These are phyloP conservation scores for Entrophospora sp. DNA, from an alignment of 192 early-diverging fungal species.

Conservation along the genomic window DNA sequence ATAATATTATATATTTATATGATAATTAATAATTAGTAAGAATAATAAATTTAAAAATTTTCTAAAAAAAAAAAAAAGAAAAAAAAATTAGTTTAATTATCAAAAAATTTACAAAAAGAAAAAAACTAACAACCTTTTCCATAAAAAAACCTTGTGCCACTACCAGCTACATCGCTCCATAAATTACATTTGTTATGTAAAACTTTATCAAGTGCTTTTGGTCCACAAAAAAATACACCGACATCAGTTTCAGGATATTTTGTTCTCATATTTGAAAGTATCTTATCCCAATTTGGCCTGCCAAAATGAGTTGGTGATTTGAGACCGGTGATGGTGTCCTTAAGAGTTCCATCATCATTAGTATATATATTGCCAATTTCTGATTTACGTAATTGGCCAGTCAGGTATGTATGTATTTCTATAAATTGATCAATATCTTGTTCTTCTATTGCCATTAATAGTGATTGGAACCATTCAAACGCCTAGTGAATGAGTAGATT, in stretches of 20 bases:
- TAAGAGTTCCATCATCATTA: conserved; percentile 34
- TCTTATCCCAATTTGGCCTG: conserved; percentile 35
- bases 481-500: no score
- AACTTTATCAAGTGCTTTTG: conserved; percentile 37
- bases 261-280: conserved; percentile 33
- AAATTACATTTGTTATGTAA: conserved; percentile 28
- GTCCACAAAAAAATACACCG: no score
- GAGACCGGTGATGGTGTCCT: conserved; percentile 38
- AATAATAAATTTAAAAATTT: no score
- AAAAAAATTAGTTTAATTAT: no score
- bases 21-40: no score
- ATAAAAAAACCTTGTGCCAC: conserved; percentile 2
- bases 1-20: no score
- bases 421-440: conserved; percentile 51
- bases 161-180: not conserved
- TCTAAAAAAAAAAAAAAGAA: no score
- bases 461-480: no score
- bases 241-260: conserved; percentile 44
- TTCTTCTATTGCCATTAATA: conserved; percentile 60
- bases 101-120: no score
- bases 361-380: conserved; percentile 53
- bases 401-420: conserved; percentile 58
- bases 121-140: conserved; percentile 11
- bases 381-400: conserved; percentile 52
- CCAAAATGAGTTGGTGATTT: conserved; percentile 32